Evolutionary conservation across 768 basidiomycete species (phyloP), one percentile per base, ranked within the genome.

Genomic region (Austroboletus eburneus): DNA sequence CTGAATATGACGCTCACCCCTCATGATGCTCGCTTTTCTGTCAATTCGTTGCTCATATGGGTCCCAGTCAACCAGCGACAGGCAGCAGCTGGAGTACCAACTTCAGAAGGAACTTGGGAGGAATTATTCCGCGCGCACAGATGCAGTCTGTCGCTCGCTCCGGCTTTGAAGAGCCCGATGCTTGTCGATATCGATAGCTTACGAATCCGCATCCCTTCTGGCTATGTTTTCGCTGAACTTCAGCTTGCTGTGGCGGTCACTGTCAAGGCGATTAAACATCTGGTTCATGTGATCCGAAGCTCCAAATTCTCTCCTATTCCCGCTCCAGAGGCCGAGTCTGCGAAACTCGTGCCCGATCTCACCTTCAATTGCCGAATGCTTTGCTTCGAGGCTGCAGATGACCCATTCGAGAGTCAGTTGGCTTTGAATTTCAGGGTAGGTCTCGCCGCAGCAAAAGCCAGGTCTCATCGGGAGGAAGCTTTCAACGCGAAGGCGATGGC

Each of bases 301-400:
- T 80, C 80, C 1, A 64, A 68, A 40, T 85, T 81, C 58, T 65
- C 61, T 20, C 64, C 74, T 42, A 75, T 85, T 48, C 72, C 79
- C n/a, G 64, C 64, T 14, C 93, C 94, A 2, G 72, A 71, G 30
- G 72, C 83, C 0, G 91, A 95, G 63, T 74, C 70, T 3, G 80
- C 92, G 0, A 96, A 91, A 65, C 55, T 61, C 0, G 67, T 92
- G 3, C 91, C 91, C 0, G 72, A 74, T 44, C 59, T 94, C 37
- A 67, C 69, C 1, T 59, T 95, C 37, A 69, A 62, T 9, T 64
- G 93, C 41, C 72, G 74, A n/a, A 72, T 72, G 36, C 57, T 95
- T 27, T 81, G 79, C 39, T 57, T 90, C 9, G 92, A 96, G 64
- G 83, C 83, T 21, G 79, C 81, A 20, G 94, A 98, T 63, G 88